Percentiles rank a stretch among this genome's conserved stretches.
Evolutionary conservation across 441 rosid species (phyloP).

Genomic region (Pelargonium citronellum): DNA sequence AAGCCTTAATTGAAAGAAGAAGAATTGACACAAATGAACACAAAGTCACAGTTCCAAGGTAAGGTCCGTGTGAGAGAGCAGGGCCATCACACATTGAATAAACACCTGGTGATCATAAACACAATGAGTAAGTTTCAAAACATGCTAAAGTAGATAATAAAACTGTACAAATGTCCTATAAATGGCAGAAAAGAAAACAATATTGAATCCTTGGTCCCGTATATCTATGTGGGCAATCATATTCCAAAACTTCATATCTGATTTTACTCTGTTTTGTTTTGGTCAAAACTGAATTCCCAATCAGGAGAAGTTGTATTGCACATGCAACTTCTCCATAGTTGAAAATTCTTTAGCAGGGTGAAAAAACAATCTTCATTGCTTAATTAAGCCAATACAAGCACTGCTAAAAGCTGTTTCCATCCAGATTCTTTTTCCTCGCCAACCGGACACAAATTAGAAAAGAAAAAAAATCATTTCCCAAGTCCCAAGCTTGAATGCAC

Average conservation of each 20-base stretch:
- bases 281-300: background rate
- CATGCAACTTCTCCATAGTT: background rate
- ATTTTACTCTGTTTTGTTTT: background rate
- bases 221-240: no score
- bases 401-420: background rate
- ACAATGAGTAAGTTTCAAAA: conserved; percentile 1
- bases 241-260: background rate
- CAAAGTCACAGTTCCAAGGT: conserved; percentile 69
- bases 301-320: no score
- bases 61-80: conserved; percentile 67
- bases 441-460: background rate
- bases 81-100: conserved; percentile 64
- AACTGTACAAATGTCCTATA: background rate
- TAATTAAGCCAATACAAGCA: conserved; percentile 5
- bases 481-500: no score
- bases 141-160: background rate
- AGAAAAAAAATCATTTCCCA: background rate
- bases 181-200: no score
- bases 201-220: background rate
- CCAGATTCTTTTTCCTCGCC: background rate
- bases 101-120: conserved; percentile 47
- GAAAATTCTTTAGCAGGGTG: background rate
- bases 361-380: background rate
- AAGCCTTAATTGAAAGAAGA: conserved; percentile 67
- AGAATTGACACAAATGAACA: conserved; percentile 61